Evolutionary conservation across 305 asterid species (phyloP).

Genomic region (Solanum hybrid): DNA sequence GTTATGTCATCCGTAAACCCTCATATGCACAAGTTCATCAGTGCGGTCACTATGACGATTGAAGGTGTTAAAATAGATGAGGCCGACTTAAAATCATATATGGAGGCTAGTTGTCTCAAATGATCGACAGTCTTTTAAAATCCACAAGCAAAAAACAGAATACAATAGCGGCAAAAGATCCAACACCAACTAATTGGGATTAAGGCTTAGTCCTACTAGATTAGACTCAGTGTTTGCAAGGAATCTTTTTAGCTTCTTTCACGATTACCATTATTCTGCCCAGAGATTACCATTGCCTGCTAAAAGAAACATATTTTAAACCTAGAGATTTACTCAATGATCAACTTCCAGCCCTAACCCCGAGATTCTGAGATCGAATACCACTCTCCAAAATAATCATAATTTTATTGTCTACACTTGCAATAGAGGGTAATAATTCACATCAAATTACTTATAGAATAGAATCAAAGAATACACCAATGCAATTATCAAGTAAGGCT

Average conservation of each 20-base stretch:
- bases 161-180: not conserved
- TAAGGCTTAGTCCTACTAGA: not conserved
- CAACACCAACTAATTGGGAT: not conserved
- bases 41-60: not conserved
- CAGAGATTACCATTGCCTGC: not conserved
- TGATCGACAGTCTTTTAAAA: not conserved
- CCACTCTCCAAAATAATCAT: not conserved
- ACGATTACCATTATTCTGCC: not conserved
- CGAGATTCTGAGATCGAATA: not conserved
- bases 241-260: not conserved
- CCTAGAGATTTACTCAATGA: not conserved
- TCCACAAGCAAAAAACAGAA: not conserved
- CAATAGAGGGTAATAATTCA: not conserved
- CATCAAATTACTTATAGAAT: not conserved
- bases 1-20: not conserved
- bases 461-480: not conserved
- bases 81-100: not conserved
- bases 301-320: not conserved
- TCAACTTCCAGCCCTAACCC: not conserved
- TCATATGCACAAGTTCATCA: not conserved
- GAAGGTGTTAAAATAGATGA: not conserved
- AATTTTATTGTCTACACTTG: not conserved
- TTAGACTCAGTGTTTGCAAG: not conserved
- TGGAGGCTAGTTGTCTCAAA: not conserved
- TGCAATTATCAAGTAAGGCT: not conserved